A percentile compares a stretch with the other conserved stretches of the same genome.
phyloP scores from a whole-genome alignment of 192 early-diverging fungal genomes.

The Spizellomyces sp. region DNA sequence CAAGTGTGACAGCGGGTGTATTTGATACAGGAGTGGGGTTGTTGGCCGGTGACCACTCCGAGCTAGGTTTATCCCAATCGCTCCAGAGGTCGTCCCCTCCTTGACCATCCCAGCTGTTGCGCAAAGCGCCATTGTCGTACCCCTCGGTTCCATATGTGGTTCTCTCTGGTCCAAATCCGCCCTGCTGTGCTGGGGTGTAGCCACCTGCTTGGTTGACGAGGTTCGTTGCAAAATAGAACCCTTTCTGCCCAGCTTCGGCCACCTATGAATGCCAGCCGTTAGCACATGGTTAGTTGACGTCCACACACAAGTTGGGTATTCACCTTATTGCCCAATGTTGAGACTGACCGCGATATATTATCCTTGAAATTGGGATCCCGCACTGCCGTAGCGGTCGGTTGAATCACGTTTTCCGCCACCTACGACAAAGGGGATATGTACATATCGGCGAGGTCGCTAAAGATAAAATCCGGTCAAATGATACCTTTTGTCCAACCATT shows the following conservation, averaged over 20 bases:
- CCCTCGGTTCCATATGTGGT: not conserved
- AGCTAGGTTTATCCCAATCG: constrained; percentile 34
- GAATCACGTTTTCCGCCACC: constrained; percentile 50
- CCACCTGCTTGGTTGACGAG: constrained; percentile 34
- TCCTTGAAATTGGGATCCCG: constrained; percentile 50
- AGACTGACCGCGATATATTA: constrained; percentile 42
- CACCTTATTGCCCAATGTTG: constrained; percentile 36
- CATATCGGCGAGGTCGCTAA: no score
- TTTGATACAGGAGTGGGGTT: not conserved
- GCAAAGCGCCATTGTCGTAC: not conserved
- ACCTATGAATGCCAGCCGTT: constrained; percentile 19
- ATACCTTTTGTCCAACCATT: constrained; percentile 36
- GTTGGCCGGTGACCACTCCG: not conserved
- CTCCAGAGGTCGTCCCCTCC: constrained; percentile 27
- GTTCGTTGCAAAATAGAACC: constrained; percentile 35
- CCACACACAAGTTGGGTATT: not conserved
- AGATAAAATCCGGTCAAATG: no score
- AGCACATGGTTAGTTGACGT: not conserved
- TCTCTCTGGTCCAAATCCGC: constrained; percentile 12
- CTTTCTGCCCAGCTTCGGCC: constrained; percentile 38
- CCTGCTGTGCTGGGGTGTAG: constrained; percentile 10
- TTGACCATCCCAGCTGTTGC: constrained; percentile 9
- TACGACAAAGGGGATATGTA: not conserved
- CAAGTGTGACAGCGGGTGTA: not conserved
- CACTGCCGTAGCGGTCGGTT: constrained; percentile 48